Base-by-base conservation (phyloP, 1,284 basidiomycete species). In the Gomphus bonarii region DNA sequence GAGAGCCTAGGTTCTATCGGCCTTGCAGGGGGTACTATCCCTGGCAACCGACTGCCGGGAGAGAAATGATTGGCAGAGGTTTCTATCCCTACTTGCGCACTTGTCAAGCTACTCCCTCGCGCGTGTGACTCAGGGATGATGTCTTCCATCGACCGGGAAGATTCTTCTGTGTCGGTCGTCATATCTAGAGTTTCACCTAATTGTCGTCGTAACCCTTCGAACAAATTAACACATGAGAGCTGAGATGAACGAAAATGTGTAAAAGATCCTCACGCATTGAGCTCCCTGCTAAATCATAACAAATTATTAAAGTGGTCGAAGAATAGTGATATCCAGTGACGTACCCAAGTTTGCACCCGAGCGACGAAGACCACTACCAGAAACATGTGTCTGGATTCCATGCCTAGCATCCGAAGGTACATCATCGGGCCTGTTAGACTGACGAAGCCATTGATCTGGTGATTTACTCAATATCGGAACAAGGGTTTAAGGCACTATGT, bases 71-170 rank as follows among this genome's bases (percentile, higher is more conserved):
- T 18, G 6, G 31, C 5, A 33, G 33, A 36, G 20, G 33, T 12
- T 7, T 51, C 50, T 51, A 14, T 40, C n/a, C 50, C 36, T 22
- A 38, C 20, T 10, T 12, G 11, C 3, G 50, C 18, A 25, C 33
- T 51, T 22, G 36, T 22, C 18, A 40, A 20, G 11, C 12, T 49
- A 25, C 18, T 10, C 4, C 36, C 52, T 43, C 52, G 36, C n/a
- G 52, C 40, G n/a, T 54, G 40, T 4, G 52, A 54, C 18, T 54
- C 52, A 20, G 52, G 52, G 22, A 54, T 44, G 7, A 44, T 54
- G 14, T 54, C 52, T 33, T 54, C 52, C 52, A 44, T 54, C 8
- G 50, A 36, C 20, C 38, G 33, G 11, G 20, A 25, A 10, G 33
- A 18, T 18, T 40, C 31, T 9, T 33, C 33, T 22, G 33, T 16